A percentile compares a stretch with the other conserved stretches of the same genome.
These are phyloP conservation scores for Pseudocercospora fijiensis DNA, from an alignment of 2,329 filamentous ascomycete genomes.

Conservation along the genomic window DNA sequence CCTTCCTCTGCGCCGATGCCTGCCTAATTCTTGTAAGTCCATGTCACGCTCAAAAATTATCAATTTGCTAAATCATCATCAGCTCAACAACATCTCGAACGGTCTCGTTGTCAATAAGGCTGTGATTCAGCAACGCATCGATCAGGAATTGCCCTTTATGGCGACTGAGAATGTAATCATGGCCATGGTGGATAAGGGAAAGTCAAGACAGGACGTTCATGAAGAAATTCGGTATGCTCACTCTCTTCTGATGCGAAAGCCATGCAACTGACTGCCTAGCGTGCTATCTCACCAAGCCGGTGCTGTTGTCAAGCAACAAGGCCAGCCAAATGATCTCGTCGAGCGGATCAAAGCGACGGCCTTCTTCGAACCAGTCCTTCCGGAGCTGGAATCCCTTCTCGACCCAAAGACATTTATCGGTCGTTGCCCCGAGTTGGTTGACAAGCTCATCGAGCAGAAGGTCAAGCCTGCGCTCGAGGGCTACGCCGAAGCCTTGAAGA, in stretches of 20 bases:
- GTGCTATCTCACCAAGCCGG: conserved; percentile 77
- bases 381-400: conserved; percentile 40
- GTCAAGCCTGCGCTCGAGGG: conserved; percentile 40
- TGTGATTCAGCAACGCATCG: conserved; percentile 65
- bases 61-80: conserved; percentile 7
- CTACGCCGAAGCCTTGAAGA: conserved; percentile 34
- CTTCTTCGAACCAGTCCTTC: conserved; percentile 63
- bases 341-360: conserved; percentile 68
- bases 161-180: conserved; percentile 67
- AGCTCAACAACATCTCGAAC: conserved; percentile 67
- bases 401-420: conserved; percentile 43
- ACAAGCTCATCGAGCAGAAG: conserved; percentile 40
- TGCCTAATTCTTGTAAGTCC: conserved; percentile 59
- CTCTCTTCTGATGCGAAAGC: not conserved
- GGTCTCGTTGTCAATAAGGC: conserved; percentile 75
- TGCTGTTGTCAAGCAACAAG: conserved; percentile 68
- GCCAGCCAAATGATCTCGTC: conserved; percentile 77
- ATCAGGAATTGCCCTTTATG: conserved; percentile 75
- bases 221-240: conserved; percentile 65
- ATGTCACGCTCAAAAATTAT: too few relatives aligned
- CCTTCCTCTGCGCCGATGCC: conserved; percentile 52
- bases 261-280: conserved; percentile 12
- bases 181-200: conserved; percentile 69
- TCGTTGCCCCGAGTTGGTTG: conserved; percentile 42
- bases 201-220: conserved; percentile 76